These are phyloP conservation scores for Adansonia gregorii DNA, from an alignment of 441 rosid species.

Conservation along the genomic window DNA sequence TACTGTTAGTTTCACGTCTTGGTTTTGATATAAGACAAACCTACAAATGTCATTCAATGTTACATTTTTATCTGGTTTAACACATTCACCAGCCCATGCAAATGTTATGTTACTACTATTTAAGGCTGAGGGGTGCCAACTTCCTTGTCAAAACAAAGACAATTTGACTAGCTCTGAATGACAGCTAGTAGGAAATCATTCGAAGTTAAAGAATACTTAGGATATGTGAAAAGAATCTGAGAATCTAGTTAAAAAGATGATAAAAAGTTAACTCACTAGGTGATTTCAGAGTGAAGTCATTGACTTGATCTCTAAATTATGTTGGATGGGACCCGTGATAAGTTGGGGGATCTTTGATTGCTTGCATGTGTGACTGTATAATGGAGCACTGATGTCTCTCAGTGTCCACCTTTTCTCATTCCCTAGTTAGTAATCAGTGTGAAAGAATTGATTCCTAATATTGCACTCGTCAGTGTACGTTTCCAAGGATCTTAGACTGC, in stretches of 20 bases:
- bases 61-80: not conserved
- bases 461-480: constrained; percentile 30
- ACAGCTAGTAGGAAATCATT: not conserved
- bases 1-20: not conserved
- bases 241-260: constrained; percentile 28
- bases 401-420: constrained; percentile 21
- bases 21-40: not conserved
- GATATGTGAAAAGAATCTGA: constrained; percentile 26
- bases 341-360: constrained; percentile 26
- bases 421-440: constrained; percentile 23
- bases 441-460: constrained; percentile 40
- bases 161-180: not conserved
- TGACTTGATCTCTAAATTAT: constrained; percentile 25
- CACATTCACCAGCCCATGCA: not conserved
- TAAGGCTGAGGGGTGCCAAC: not conserved
- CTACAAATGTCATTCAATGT: not conserved
- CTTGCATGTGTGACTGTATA: constrained; percentile 16
- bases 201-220: constrained; percentile 16
- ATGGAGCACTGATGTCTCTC: not conserved
- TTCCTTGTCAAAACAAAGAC: not conserved
- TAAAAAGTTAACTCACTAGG: constrained; percentile 26
- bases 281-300: constrained; percentile 14
- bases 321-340: constrained; percentile 27
- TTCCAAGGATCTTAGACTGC: constrained; percentile 42
- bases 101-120: not conserved